phyloP scores from a whole-genome alignment of 139 green algal species.

The Chlorella sp. region DNA sequence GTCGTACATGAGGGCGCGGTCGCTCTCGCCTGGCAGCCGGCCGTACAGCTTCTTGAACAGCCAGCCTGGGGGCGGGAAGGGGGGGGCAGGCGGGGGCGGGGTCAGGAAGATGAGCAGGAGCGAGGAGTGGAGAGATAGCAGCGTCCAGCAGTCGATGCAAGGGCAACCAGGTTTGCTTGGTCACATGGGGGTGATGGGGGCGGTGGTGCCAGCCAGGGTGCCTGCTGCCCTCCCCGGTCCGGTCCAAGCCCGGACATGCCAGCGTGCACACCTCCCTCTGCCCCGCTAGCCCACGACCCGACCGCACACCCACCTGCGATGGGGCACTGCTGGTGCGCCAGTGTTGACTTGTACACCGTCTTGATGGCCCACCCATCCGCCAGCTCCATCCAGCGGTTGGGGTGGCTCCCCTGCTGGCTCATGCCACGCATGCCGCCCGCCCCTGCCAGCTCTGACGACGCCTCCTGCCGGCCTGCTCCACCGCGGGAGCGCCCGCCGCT shows the following conservation, averaged over 20 bases:
- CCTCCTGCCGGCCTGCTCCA: constrained; percentile 5
- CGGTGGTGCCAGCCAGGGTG: no score
- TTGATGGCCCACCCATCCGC: constrained; percentile 37
- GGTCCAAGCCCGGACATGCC: neutral
- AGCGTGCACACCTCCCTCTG: neutral
- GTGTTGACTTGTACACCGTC: constrained; percentile 48
- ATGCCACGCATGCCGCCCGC: neutral
- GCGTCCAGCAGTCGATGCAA: no score
- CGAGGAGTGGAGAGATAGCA: no score
- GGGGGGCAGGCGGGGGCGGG: no score
- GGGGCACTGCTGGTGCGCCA: constrained; percentile 50
- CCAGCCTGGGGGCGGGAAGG: constrained; percentile 30
- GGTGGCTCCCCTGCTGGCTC: constrained; percentile 32
- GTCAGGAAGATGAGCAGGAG: neutral
- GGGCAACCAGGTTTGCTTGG: no score
- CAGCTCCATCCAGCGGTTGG: constrained; percentile 48
- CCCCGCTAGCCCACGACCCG: neutral
- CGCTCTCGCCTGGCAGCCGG: constrained; percentile 21
- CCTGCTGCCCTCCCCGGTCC: neutral
- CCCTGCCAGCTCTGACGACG: neutral
- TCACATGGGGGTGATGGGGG: no score
- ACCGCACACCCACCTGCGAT: constrained; percentile 10
- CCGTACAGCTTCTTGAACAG: constrained; percentile 46
- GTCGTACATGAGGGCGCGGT: constrained; percentile 35
- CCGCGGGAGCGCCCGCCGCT: neutral